A percentile compares a stretch with the other conserved stretches of the same genome.
Conservation (phyloP, 495 filamentous ascomycete genomes). For the Rhypophila decipiens region DNA sequence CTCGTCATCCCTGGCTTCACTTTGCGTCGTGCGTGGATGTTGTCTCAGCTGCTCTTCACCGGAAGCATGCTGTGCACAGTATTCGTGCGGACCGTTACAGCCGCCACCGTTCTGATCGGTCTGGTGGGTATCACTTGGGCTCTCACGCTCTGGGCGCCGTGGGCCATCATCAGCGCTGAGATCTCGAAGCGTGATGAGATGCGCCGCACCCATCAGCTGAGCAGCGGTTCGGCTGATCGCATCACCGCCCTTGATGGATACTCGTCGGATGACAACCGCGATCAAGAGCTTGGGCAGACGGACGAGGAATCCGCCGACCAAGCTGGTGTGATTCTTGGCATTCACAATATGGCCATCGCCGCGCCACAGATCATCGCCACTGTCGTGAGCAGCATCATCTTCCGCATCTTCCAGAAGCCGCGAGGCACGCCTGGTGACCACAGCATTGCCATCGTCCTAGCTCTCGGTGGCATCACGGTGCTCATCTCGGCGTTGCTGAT, state of each 20-base stretch:
- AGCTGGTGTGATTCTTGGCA: constrained; percentile 80
- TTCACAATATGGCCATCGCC: constrained; percentile 88
- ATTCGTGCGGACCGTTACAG: constrained; percentile 58
- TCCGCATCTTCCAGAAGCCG: constrained; percentile 74
- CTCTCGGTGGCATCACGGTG: constrained; percentile 72
- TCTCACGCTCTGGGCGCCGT: constrained; percentile 83
- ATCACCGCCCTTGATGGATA: constrained; percentile 22
- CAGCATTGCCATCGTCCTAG: constrained; percentile 77
- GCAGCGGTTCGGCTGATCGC: constrained; percentile 14
- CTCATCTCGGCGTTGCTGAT: constrained; percentile 68
- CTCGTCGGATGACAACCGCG: constrained; percentile 23
- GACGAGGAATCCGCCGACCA: constrained; percentile 57
- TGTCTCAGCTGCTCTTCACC: constrained; percentile 74
- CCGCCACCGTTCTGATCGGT: constrained; percentile 67
- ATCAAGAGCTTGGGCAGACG: constrained; percentile 13
- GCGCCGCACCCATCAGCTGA: constrained; percentile 42
- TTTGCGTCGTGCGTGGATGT: constrained; percentile 76
- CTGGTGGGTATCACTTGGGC: constrained; percentile 85
- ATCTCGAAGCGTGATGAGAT: constrained; percentile 71
- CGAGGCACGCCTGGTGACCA: constrained; percentile 74
- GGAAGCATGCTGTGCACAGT: constrained; percentile 74
- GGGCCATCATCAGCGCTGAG: constrained; percentile 84
- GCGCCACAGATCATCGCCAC: constrained; percentile 86
- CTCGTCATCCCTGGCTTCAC: constrained; percentile 75
- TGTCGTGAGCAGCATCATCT: constrained; percentile 71